Conservation (phyloP, 2,329 filamentous ascomycete genomes). For the Penicillium sp. region DNA sequence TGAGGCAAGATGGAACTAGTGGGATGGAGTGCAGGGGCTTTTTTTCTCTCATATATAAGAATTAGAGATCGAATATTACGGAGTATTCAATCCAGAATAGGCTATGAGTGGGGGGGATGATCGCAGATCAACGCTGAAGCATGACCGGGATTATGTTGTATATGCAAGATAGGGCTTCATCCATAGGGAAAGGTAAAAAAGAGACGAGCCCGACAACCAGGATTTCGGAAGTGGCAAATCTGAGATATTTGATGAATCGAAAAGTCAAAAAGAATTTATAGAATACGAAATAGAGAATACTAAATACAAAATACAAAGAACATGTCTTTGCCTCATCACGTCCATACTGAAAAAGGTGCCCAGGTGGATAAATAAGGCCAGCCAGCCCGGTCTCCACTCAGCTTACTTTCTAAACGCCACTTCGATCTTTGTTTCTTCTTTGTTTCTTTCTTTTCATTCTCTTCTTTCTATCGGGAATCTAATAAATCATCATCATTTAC, state of each 20-base stretch:
- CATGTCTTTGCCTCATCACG: neutral
- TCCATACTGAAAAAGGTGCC: too few relatives aligned
- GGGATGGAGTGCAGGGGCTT: neutral
- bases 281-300: neutral
- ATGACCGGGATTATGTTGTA: neutral
- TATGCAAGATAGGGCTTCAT: neutral
- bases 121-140: neutral
- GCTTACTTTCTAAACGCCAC: neutral
- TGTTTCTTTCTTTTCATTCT: fast-evolving
- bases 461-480: too few relatives aligned
- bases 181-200: neutral
- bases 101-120: neutral
- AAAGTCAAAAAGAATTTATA: conserved; percentile 4
- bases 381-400: neutral
- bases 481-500: too few relatives aligned
- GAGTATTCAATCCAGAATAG: neutral
- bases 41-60: neutral
- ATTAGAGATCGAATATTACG: neutral
- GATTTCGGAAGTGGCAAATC: neutral
- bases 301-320: neutral
- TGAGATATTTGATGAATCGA: conserved; percentile 9
- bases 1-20: conserved; percentile 3
- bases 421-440: neutral
- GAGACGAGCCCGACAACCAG: neutral
- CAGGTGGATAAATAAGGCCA: neutral